Evolutionary conservation across 225 moss, liverwort and hornwort genomes (phyloP).

Genomic region (Polytrichum formosum): DNA sequence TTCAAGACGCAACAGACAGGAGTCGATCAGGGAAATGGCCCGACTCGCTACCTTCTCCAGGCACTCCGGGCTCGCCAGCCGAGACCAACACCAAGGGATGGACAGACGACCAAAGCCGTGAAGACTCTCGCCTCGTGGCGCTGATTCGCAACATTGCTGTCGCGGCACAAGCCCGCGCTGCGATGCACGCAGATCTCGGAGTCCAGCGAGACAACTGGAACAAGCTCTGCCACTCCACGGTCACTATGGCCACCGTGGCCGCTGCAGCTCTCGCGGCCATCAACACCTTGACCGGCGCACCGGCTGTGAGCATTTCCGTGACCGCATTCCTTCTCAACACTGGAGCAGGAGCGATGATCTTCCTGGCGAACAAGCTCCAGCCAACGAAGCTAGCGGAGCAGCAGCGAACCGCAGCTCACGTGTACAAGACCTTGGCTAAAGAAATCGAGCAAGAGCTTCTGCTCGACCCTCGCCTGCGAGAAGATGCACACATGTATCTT

Average conservation of each 20-base stretch:
- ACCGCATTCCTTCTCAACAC: constrained; percentile 39
- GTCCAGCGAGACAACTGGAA: constrained; percentile 68
- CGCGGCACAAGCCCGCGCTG: constrained; percentile 35
- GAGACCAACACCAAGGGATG: constrained; percentile 38
- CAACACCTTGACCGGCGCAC: constrained; percentile 16
- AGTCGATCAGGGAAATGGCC: not conserved
- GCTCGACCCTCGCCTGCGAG: constrained; percentile 50
- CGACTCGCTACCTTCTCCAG: constrained; percentile 6
- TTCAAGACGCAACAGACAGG: too few species aligned
- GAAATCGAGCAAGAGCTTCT: constrained; percentile 50
- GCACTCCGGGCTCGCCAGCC: constrained; percentile 3
- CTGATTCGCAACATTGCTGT: constrained; percentile 31
- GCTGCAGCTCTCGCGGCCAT: constrained; percentile 36
- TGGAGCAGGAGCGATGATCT: constrained; percentile 39
- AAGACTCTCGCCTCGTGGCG: constrained; percentile 28
- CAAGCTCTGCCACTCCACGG: constrained; percentile 53
- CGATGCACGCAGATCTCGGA: constrained; percentile 51
- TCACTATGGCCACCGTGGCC: constrained; percentile 33
- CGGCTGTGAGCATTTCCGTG: constrained; percentile 31
- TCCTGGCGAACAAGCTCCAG: constrained; percentile 35
- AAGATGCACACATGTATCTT: constrained; percentile 48
- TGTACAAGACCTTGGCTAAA: constrained; percentile 33
- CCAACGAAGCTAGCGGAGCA: constrained; percentile 67
- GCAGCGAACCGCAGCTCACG: constrained; percentile 61
- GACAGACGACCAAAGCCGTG: constrained; percentile 32